Evolutionary conservation across 257 asterid species (phyloP).

Genomic region (Nicotiana sylvestris): DNA sequence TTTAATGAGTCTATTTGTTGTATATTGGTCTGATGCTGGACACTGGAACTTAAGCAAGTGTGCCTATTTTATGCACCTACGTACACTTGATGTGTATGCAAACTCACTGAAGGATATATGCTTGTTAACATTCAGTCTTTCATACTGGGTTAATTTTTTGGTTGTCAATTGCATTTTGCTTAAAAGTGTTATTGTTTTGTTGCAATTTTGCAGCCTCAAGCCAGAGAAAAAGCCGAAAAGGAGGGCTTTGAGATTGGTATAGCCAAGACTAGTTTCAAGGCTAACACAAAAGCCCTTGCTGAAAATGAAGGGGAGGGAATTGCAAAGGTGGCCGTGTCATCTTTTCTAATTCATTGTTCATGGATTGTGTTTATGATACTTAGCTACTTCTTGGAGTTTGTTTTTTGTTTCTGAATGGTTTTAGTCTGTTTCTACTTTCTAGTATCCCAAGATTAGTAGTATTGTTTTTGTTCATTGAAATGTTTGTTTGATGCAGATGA

Average conservation of each 20-base stretch:
- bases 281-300: constrained; percentile 92
- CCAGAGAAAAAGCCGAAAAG: constrained; percentile 81
- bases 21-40: background rate
- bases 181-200: constrained; percentile 13
- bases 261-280: constrained; percentile 89
- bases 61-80: background rate
- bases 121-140: background rate
- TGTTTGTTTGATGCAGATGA: constrained; percentile 48
- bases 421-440: background rate
- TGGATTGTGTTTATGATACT: background rate
- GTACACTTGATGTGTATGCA: background rate
- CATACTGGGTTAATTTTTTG: constrained; percentile 6
- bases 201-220: constrained; percentile 69
- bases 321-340: constrained; percentile 60
- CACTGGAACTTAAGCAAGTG: background rate
- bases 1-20: background rate
- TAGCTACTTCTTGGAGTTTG: background rate
- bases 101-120: background rate
- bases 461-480: background rate
- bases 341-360: background rate
- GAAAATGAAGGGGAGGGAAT: constrained; percentile 95
- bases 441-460: background rate
- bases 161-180: background rate
- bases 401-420: background rate
- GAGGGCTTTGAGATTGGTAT: constrained; percentile 84